Conservation (phyloP, 2,329 filamentous ascomycete species). For the Diaporthe sp. region DNA sequence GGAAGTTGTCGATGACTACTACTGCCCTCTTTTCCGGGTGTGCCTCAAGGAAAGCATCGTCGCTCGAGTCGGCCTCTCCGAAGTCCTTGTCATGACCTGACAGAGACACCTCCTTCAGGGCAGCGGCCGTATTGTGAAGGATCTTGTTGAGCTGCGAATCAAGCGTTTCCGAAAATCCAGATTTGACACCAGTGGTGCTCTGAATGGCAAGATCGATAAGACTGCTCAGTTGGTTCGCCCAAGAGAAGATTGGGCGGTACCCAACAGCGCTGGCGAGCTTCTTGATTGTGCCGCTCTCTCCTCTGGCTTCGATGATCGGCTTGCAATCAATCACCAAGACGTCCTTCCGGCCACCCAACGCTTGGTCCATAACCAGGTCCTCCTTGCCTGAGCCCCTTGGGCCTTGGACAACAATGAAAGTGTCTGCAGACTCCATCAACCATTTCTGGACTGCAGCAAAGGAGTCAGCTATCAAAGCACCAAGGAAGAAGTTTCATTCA, state of each 20-base stretch:
- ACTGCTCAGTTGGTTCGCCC: slow-evolving; percentile 95
- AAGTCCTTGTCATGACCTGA: slow-evolving; percentile 78
- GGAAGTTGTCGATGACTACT: slow-evolving; percentile 91
- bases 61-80: slow-evolving; percentile 78
- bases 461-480: too few relatives aligned
- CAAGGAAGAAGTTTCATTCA: too few relatives aligned
- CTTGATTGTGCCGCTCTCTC: slow-evolving; percentile 87
- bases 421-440: slow-evolving; percentile 90
- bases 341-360: slow-evolving; percentile 80
- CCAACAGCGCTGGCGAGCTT: slow-evolving; percentile 87
- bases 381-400: slow-evolving; percentile 92
- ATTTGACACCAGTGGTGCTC: slow-evolving; percentile 93
- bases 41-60: slow-evolving; percentile 90
- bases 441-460: slow-evolving; percentile 73
- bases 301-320: slow-evolving; percentile 89
- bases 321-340: slow-evolving; percentile 94
- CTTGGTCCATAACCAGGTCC: slow-evolving; percentile 88
- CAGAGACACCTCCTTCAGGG: slow-evolving; percentile 83
- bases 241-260: slow-evolving; percentile 93
- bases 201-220: slow-evolving; percentile 93
- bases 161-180: slow-evolving; percentile 92
- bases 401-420: slow-evolving; percentile 94
- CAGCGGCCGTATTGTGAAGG: slow-evolving; percentile 83
- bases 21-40: slow-evolving; percentile 88
- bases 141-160: slow-evolving; percentile 93